These are phyloP conservation scores for Cryoendolithus antarcticus DNA, from an alignment of 2,329 filamentous ascomycete genomes.

Conservation along the genomic window DNA sequence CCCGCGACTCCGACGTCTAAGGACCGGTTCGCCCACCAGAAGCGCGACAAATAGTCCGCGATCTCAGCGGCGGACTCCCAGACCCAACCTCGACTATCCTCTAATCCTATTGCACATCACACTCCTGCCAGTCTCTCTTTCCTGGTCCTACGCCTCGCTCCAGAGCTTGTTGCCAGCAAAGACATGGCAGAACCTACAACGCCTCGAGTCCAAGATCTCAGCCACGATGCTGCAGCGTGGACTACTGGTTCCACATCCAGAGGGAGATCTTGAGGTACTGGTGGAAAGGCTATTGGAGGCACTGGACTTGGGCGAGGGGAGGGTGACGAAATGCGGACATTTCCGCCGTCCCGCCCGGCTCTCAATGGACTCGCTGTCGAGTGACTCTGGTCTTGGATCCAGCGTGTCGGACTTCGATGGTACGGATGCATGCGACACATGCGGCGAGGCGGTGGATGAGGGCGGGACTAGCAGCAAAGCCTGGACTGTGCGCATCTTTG, in stretches of 20 bases:
- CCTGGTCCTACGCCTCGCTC: constrained; percentile 41
- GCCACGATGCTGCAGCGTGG: constrained; percentile 62
- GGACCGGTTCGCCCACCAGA: too few relatives aligned
- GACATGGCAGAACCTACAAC: constrained; percentile 48
- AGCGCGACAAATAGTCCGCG: too few relatives aligned
- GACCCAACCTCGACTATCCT: constrained; percentile 28
- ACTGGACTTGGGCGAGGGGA: constrained; percentile 58
- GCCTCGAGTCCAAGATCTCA: constrained; percentile 56
- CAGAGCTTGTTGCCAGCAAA: constrained; percentile 38
- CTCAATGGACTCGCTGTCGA: constrained; percentile 27
- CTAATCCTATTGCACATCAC: constrained; percentile 69
- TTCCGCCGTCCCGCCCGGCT: constrained; percentile 48
- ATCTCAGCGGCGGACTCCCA: too few relatives aligned
- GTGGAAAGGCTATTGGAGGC: constrained; percentile 67
- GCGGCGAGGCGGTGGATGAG: constrained; percentile 23
- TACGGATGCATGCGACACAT: constrained; percentile 21
- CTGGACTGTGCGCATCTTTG: constrained; percentile 79
- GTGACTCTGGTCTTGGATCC: constrained; percentile 20
- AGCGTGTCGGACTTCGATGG: constrained; percentile 9
- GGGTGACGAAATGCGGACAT: constrained; percentile 64
- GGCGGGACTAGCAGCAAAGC: constrained; percentile 35
- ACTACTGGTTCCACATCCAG: constrained; percentile 65
- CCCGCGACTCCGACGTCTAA: too few relatives aligned
- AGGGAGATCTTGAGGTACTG: constrained; percentile 67
- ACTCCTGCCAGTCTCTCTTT: constrained; percentile 56